These are phyloP conservation scores for Simplicillium aogashimaense DNA, from an alignment of 2,329 filamentous ascomycete species.

Conservation along the genomic window DNA sequence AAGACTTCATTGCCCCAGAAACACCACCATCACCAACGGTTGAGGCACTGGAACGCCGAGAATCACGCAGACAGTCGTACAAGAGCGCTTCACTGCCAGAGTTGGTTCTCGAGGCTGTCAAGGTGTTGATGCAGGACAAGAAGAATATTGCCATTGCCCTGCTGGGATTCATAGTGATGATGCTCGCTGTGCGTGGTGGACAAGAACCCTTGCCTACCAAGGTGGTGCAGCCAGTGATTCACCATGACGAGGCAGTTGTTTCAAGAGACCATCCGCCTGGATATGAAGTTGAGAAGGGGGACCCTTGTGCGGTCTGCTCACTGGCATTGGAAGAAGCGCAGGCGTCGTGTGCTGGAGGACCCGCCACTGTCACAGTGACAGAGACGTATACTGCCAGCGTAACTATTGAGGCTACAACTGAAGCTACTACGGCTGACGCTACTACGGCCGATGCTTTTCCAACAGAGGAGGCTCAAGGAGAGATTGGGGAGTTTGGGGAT, in stretches of 20 bases:
- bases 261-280: background rate
- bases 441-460: slow-evolving; percentile 1
- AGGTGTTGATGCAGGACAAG: slow-evolving; percentile 44
- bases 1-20: slow-evolving; percentile 3
- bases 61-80: slow-evolving; percentile 18
- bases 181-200: slow-evolving; percentile 32
- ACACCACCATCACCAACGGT: slow-evolving; percentile 11
- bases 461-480: background rate
- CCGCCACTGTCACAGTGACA: slow-evolving; percentile 17
- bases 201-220: background rate
- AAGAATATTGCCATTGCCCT: slow-evolving; percentile 50
- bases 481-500: slow-evolving; percentile 1
- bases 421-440: slow-evolving; percentile 1
- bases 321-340: slow-evolving; percentile 11
- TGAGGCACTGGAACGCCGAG: slow-evolving; percentile 18
- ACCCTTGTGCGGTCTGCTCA: slow-evolving; percentile 14
- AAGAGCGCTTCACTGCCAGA: slow-evolving; percentile 41
- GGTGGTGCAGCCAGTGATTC: slow-evolving; percentile 2
- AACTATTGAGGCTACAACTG: slow-evolving; percentile 10
- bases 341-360: slow-evolving; percentile 1
- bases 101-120: slow-evolving; percentile 41
- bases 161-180: slow-evolving; percentile 41
- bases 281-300: slow-evolving; percentile 3
- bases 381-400: slow-evolving; percentile 19
- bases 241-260: no score